Percentiles rank a stretch among this genome's conserved stretches.
Evolutionary conservation across 225 moss, liverwort and hornwort genomes (phyloP).

Genomic region (Polytrichum formosum): DNA sequence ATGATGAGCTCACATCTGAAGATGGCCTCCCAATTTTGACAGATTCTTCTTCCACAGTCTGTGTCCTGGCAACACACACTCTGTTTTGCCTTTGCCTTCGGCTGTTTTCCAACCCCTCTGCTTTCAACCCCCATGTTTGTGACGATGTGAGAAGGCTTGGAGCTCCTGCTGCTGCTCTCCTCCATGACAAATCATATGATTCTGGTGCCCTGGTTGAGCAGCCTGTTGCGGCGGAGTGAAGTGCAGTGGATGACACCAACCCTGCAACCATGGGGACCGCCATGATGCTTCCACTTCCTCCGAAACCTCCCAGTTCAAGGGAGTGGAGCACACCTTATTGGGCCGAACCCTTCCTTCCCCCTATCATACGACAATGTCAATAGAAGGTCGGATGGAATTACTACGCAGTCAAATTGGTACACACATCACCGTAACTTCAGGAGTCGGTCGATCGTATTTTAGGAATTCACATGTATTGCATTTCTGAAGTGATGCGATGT

Average conservation of each 20-base stretch:
- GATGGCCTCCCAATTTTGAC: constrained; percentile 14
- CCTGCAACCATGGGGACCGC: constrained; percentile 39
- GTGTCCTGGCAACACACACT: constrained; percentile 38
- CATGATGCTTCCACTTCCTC: neutral
- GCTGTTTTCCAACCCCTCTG: neutral
- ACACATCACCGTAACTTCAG: too few species aligned
- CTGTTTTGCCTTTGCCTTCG: constrained; percentile 14
- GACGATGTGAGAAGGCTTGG: neutral
- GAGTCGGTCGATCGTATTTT: too few species aligned
- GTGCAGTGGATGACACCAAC: constrained; percentile 20
- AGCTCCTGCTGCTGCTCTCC: constrained; percentile 18
- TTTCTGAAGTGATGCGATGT: too few species aligned
- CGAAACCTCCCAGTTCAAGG: too few species aligned
- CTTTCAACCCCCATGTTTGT: constrained; percentile 11
- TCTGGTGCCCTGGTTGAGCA: constrained; percentile 19
- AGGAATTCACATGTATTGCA: too few species aligned
- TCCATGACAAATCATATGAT: constrained; percentile 33
- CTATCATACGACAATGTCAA: too few species aligned
- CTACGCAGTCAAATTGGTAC: too few species aligned
- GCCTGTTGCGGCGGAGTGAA: constrained; percentile 13
- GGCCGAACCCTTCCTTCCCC: too few species aligned
- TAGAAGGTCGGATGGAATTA: too few species aligned
- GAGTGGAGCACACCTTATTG: too few species aligned
- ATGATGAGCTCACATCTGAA: constrained; percentile 24
- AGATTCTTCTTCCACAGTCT: constrained; percentile 45